Base-by-base conservation (phyloP, 352 stramenopile species). In the Phytopythium cucurbitacearum region DNA sequence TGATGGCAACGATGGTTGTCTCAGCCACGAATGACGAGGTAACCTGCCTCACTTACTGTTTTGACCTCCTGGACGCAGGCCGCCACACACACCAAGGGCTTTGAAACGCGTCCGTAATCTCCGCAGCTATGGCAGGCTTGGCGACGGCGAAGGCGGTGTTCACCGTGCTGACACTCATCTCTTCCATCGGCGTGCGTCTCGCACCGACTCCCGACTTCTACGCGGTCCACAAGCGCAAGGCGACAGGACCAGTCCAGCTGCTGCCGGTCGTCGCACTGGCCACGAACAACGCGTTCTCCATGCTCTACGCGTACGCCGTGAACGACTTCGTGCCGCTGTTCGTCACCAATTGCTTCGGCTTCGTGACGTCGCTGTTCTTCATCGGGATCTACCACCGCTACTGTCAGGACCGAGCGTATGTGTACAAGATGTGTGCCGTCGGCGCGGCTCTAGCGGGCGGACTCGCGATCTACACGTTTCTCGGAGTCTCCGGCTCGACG, bases 151-250 rank as follows among this genome's bases (percentile, higher is more conserved):
- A 66, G 9, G 57, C 51, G 6, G 39, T 59, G 0, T 54, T 67
- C 8, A 54, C 49, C 7, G 66, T 87, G 16, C 46, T 87, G 41
- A 73, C 73, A 7, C 79, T 79, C 48, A 67, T 86, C 45, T 82
- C 76, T 40, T 73, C 73, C 51, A 62, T 84, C 40, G 84, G 80
- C 62, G 81, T 89, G 75, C 75, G 75, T 8, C 36, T 84, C 35
- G 69, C 74, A 15, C 78, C 78, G 6, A 69, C 64, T 41, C 67
- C 71, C 10, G 56, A 63, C 51, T 64, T 68, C 13, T 68, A 64
- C 61, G 57, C 47, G 9, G 46, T 64, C 12, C 48, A 68, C 39
- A 57, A 53, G 32, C 41, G 57, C 35, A 56, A 64, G 57, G 53
- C 28, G 46, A 68, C 59, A 21, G 60, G 60, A 10, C 50, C 64